phyloP scores from a whole-genome alignment of 2,329 filamentous ascomycete species.

The Alternaria sp. region DNA sequence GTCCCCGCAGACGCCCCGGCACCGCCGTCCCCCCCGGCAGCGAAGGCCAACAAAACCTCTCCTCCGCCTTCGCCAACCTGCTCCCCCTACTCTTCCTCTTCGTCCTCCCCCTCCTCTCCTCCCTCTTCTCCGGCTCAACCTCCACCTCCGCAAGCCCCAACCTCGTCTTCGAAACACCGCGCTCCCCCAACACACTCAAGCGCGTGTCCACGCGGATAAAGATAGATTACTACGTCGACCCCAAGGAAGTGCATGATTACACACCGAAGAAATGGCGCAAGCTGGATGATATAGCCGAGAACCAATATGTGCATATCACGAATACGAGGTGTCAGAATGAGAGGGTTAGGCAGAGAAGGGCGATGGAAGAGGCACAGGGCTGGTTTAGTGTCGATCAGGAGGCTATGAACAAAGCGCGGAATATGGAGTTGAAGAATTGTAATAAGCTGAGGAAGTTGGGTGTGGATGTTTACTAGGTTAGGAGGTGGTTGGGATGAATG shows the following conservation, averaged over 20 bases:
- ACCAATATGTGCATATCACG: slow-evolving; percentile 71
- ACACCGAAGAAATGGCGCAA: slow-evolving; percentile 71
- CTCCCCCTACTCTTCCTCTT: slow-evolving; percentile 87
- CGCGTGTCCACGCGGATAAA: slow-evolving; percentile 74
- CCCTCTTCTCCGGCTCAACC: slow-evolving; percentile 65
- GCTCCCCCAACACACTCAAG: slow-evolving; percentile 74
- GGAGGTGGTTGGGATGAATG: background rate
- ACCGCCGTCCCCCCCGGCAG: slow-evolving; percentile 60
- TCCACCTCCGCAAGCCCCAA: slow-evolving; percentile 64
- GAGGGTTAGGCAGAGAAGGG: slow-evolving; percentile 65
- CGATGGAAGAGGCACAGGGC: slow-evolving; percentile 79
- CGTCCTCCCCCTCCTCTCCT: slow-evolving; percentile 79
- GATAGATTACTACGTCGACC: slow-evolving; percentile 86
- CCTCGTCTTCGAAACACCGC: slow-evolving; percentile 76
- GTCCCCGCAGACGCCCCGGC: slow-evolving; percentile 75
- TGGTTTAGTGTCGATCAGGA: slow-evolving; percentile 85
- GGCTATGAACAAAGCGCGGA: slow-evolving; percentile 75
- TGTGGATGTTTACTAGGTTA: slow-evolving; percentile 11
- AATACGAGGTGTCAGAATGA: slow-evolving; percentile 78
- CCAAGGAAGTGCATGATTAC: slow-evolving; percentile 74
- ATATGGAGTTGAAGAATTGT: slow-evolving; percentile 67
- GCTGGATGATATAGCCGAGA: slow-evolving; percentile 80
- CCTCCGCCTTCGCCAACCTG: slow-evolving; percentile 69
- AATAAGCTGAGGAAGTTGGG: slow-evolving; percentile 59
- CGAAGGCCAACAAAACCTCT: slow-evolving; percentile 59